Conservation (phyloP, 1,284 basidiomycete species). For the Ceratobasidium sp. region DNA sequence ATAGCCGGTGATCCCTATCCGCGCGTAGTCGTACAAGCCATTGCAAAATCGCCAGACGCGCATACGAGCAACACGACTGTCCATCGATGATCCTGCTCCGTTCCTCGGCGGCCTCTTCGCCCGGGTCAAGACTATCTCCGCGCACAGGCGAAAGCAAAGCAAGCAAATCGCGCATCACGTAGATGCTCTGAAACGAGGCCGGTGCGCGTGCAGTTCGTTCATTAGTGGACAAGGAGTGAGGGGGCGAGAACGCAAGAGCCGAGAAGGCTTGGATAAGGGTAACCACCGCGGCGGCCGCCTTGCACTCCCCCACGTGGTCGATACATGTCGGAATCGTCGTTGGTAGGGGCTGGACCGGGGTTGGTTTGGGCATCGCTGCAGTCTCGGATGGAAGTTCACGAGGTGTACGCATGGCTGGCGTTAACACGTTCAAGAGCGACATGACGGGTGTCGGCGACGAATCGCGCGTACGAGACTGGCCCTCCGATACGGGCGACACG, state of each 20-base stretch:
- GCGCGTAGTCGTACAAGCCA: slow-evolving; percentile 92
- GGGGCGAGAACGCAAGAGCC: slow-evolving; percentile 59
- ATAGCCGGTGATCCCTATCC: slow-evolving; percentile 91
- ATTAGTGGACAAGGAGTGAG: slow-evolving; percentile 54
- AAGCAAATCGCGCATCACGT: slow-evolving; percentile 62
- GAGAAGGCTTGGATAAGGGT: slow-evolving; percentile 63
- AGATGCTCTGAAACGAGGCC: slow-evolving; percentile 60
- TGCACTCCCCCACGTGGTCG: slow-evolving; percentile 51
- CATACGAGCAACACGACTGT: slow-evolving; percentile 65
- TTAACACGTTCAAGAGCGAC: slow-evolving; percentile 26
- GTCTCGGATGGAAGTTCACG: slow-evolving; percentile 21
- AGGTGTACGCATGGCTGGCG: slow-evolving; percentile 10
- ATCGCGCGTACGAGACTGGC: slow-evolving; percentile 35
- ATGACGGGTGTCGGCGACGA: slow-evolving; percentile 43
- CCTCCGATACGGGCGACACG: slow-evolving; percentile 8
- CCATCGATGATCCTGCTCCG: slow-evolving; percentile 49
- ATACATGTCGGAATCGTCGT: slow-evolving; percentile 10
- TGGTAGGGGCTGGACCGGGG: slow-evolving; percentile 15
- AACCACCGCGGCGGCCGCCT: slow-evolving; percentile 57
- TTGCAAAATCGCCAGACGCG: slow-evolving; percentile 82
- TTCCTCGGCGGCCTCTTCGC: slow-evolving; percentile 50
- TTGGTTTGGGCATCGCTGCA: not conserved
- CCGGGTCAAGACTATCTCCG: slow-evolving; percentile 50
- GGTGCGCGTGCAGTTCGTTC: slow-evolving; percentile 56
- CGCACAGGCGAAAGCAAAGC: slow-evolving; percentile 56